A percentile compares a stretch with the other conserved stretches of the same genome.
Conservation (phyloP, 768 basidiomycete genomes). For the Lactarius evosmus region DNA sequence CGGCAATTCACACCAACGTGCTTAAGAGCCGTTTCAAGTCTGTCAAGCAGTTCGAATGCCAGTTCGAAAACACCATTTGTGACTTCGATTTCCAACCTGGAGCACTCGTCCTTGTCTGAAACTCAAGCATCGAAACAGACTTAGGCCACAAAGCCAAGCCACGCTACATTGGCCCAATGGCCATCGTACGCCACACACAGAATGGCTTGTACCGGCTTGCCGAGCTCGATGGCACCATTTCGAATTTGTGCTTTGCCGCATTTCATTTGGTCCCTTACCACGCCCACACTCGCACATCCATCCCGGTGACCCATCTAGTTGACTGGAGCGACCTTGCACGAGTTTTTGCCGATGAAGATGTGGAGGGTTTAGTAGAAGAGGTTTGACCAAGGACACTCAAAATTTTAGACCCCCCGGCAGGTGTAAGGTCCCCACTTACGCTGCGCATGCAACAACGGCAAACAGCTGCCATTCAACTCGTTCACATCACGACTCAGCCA, state of each 20-base stretch:
- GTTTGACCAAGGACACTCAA: too few species aligned
- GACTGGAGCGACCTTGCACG: too few species aligned
- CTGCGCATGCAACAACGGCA: too few species aligned
- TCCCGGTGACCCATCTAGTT: too few species aligned
- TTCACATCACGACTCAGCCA: too few species aligned
- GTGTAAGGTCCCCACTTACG: too few species aligned
- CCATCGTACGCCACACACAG: constrained; percentile 23
- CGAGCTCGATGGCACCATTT: constrained; percentile 29
- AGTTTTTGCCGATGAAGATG: too few species aligned
- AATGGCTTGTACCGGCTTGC: constrained; percentile 26
- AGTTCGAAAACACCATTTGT: constrained; percentile 20
- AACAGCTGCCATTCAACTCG: too few species aligned
- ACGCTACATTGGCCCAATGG: constrained; percentile 28
- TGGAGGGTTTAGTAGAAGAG: too few species aligned
- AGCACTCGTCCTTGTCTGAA: constrained; percentile 30
- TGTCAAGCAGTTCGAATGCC: constrained; percentile 8
- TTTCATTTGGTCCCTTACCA: constrained; percentile 31
- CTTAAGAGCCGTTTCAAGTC: neutral
- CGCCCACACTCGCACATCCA: neutral
- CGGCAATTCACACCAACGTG: neutral
- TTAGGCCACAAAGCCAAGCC: constrained; percentile 30
- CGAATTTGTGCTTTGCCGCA: constrained; percentile 15
- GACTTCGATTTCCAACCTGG: constrained; percentile 32
- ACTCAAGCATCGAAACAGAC: constrained; percentile 29
- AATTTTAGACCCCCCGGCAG: too few species aligned